Conservation (phyloP, 2,329 filamentous ascomycete genomes). For the Colletotrichum camelliae region DNA sequence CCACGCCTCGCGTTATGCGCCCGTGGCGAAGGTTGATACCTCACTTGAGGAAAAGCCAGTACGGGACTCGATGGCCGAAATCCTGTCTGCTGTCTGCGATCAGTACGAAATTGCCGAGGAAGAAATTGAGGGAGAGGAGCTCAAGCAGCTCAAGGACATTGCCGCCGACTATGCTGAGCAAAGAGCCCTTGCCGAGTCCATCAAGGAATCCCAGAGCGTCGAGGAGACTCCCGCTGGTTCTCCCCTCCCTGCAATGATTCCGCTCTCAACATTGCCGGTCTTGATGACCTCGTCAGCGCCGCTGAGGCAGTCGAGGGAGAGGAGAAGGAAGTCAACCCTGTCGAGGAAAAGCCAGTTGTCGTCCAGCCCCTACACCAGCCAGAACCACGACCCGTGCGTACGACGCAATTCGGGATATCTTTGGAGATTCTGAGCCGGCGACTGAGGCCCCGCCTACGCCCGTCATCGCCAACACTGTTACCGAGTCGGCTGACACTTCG, state of each 20-base stretch:
- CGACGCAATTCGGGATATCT: conserved; percentile 44
- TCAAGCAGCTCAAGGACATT: conserved; percentile 36
- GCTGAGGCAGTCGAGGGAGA: conserved; percentile 7
- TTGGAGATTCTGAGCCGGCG: conserved; percentile 32
- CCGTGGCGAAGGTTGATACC: conserved; percentile 27
- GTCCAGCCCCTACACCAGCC: conserved; percentile 12
- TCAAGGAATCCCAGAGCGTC: conserved; percentile 29
- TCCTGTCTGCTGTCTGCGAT: conserved; percentile 44
- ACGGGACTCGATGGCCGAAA: conserved; percentile 29
- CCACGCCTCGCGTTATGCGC: conserved; percentile 50
- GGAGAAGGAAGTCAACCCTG: neutral
- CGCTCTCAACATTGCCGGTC: conserved; percentile 8
- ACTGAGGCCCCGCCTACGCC: conserved; percentile 11
- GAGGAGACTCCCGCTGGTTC: conserved; percentile 25
- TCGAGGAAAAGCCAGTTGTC: conserved; percentile 7
- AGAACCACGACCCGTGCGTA: conserved; percentile 26
- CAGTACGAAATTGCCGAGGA: conserved; percentile 34
- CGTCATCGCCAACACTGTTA: neutral
- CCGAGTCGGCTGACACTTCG: conserved; percentile 15
- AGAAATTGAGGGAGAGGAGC: conserved; percentile 38
- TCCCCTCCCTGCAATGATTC: conserved; percentile 15
- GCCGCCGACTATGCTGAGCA: conserved; percentile 5
- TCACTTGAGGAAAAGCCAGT: conserved; percentile 8
- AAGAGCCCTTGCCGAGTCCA: conserved; percentile 9
- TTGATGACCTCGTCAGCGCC: conserved; percentile 12